Evolutionary conservation across 441 rosid species (phyloP).

Genomic region (Raphanus hybrid): DNA sequence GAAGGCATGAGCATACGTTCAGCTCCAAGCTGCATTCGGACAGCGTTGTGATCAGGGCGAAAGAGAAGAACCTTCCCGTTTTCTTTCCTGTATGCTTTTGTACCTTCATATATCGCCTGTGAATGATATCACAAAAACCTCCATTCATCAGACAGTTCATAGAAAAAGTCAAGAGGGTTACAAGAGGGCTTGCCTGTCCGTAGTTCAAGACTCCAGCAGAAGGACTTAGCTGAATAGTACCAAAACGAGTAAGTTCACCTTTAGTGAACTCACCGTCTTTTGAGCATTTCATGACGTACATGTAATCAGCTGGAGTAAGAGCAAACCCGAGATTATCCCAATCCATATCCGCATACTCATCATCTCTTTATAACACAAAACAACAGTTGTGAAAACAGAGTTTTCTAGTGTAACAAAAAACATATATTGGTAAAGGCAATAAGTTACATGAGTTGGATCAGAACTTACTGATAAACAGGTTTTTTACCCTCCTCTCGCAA

Average conservation of each 20-base stretch:
- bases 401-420: background rate
- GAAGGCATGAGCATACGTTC: conserved; percentile 87
- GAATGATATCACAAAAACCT: background rate
- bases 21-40: conserved; percentile 71
- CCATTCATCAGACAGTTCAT: background rate
- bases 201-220: conserved; percentile 83
- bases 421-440: background rate
- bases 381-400: conserved; percentile 18
- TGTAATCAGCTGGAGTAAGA: conserved; percentile 69
- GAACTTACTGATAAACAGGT: conserved; percentile 39
- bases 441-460: background rate
- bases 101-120: conserved; percentile 83
- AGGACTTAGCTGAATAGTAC: conserved; percentile 74
- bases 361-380: conserved; percentile 40
- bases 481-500: conserved; percentile 41
- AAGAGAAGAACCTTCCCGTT: conserved; percentile 70
- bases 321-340: conserved; percentile 93
- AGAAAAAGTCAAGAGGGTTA: background rate
- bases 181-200: conserved; percentile 67
- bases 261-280: conserved; percentile 49
- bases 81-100: conserved; percentile 75
- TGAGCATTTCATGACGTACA: conserved; percentile 69
- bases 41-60: conserved; percentile 74
- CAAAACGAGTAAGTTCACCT: conserved; percentile 62
- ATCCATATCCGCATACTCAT: conserved; percentile 73